Evolutionary conservation across 805 yeast genomes (phyloP), one percentile per base, ranked within the genome.

Genomic region (Candida patagonica): DNA sequence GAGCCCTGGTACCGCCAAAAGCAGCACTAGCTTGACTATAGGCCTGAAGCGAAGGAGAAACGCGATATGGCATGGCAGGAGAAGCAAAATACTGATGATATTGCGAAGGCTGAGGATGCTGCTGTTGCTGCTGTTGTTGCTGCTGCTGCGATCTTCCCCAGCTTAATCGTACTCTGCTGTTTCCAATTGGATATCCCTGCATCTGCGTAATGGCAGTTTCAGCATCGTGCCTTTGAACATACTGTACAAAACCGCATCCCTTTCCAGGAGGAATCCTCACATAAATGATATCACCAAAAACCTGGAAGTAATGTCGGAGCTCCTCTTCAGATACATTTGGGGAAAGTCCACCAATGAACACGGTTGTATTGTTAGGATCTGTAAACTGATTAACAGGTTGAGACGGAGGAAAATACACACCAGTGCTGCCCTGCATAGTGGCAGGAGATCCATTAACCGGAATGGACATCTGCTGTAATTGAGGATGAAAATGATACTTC

Each of bases 181-280:
- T 87, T 37, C 88, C 89, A 50, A 87, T 79, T 26, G 86, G 85
- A 56, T 77, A 84, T 7, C 95, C 95, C 61, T 87, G 95, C 94
- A 87, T 81, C 47, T 79, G 81, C 26, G 74, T 68, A 46, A 87
- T 82, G 8, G 96, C 94, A 40, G 70, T 70, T 60, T 88, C 96
- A 1, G 96, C 96, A 49, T 84, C 77, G 32, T 76, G 75, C 42
- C 95, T 68, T 39, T 79, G 74, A 30, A 76, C 73, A 57, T 73
- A 87, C 59, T 84, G 94, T 40, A 87, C 86, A 62, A 88, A 86
- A 1, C 95, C 95, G 62, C 95, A 85, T 45, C 82, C 83, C 47
- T 78, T 79, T 9, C 84, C 89, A 5, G 77, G 73, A 4, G 94
- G 94, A 38, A 80, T 66, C 34, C 76, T 68, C 16, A 73, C 64